Evolutionary conservation across 257 asterid genomes (phyloP), one percentile per base, ranked within the genome.

Genomic region (Fraxinus americana): DNA sequence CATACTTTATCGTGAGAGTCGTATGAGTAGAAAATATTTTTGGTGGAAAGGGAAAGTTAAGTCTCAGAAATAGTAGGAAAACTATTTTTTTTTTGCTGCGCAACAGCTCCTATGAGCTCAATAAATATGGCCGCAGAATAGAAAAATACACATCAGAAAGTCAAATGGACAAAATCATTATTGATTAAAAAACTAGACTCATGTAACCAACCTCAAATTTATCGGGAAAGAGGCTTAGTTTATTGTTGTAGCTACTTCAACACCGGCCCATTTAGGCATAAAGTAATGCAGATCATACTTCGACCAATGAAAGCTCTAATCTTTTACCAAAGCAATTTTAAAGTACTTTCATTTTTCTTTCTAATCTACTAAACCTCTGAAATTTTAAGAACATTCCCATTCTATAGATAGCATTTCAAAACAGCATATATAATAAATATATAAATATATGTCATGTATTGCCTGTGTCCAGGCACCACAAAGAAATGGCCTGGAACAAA

Each of bases 361-460:
- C 36, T 39, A 54, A 16, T 77, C 63, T 4, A 7, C 72, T 30
- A 57, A 59, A 70, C 39, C 41, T 9, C 48, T 8, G 11, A 52
- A 21, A 69, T 3, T 52, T 67, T 43, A 66, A 66, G 73, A 67
- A 76, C 34, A 65, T 29, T 65, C 41, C 29, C 7, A 41, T 30
- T 50, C 19, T 30, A 1, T 16, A 27, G 0, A 38, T 23, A 38
- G 5, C 30, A 39, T 38, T 54, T 57, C 7, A 5, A 54, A 36
- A 27, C 41, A 17, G 14, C 61, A 32, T 66, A 36, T 54, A 67
- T 45, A 41, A 41, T 32, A 67, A 76, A 35, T 32, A 77, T 74
- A 52, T 75, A 25, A n/a, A 48, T 19, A 67, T 30, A 67, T 30
- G 14, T 43, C 52, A 13, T 12, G 5, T 43, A 13, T 11, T 43